Evolutionary conservation across 139 green algal genomes (phyloP), one percentile per base, ranked within the genome.

Genomic region (Picochlorum sp.): DNA sequence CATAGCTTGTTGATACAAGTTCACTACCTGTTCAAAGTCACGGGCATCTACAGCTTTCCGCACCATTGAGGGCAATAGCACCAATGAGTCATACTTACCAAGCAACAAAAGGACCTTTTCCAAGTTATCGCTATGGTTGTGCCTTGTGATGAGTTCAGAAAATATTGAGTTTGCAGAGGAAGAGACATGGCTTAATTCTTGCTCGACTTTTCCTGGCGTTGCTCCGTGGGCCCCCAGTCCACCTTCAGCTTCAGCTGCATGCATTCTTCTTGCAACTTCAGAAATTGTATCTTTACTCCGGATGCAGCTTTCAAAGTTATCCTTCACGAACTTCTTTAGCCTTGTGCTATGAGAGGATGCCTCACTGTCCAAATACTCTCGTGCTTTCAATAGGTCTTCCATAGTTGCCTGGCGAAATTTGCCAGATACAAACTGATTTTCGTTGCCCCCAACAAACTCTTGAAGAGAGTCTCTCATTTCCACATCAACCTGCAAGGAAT

Each of bases 231-330:
- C 64, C 6, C 68, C 70, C 14, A 53, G 37, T 13, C 53, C 64
- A 4, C 50, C 57, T 43, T 59, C 59, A 50, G 51, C 37, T 59
- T 80, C 67, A 2, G 80, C 65, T 41, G 69, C 59, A 2, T 75
- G 45, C 33, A 92, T 72, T 51, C 80, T 74, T 22, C 55, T 41
- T 50, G 82, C 66, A 10, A 90, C 83, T 64, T 87, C 80, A 32
- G 91, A 86, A 37, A 95, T 89, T 30, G 85, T 90, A 54, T 75
- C 76, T 64, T 95, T 95, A 82, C 81, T 91, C 59, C 59, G 80
- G 54, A 92, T 89, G 68, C 94, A 95, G 33, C 83, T 79, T 39
- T 93, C 85, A 68, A 95, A 95, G 70, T 95, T 95, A 43, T 89
- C 77, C 33, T 91, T 93, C 12, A 93, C 85, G 41, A 95, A 72